Base-by-base conservation (phyloP, 129 eudicot species). In the Arctium lappa region DNA sequence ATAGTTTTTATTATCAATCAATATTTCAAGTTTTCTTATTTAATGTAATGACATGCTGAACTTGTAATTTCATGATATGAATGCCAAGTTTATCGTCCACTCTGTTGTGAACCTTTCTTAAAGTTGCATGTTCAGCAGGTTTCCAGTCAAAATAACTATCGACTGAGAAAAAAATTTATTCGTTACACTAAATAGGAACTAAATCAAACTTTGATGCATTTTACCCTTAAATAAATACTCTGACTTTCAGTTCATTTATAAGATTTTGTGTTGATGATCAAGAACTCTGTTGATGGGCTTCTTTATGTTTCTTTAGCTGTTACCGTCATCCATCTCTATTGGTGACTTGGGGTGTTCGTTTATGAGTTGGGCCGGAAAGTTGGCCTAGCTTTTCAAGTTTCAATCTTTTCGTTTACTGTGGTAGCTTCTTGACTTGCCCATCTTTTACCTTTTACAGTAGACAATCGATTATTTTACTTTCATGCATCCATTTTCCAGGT, bases 401-500 rank as follows among this genome's bases (percentile, higher is more conserved):
- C 70, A 18, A 63, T 22, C 70, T 63, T 63, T 63, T 63, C 32
- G 70, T 63, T 63, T 63, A 8, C 32, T 18, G 70, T 63, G 70
- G 70, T 63, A 63, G 70, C 1, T 63, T 63, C 32, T 27, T 6
- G 32, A 63, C 31, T 27, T 27, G 1, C 31, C 70, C 70, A 63
- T 63, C 70, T 63, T 63, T 63, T 63, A 8, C 36, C 13, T 74
- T 74, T 1, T 46, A 74, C 22, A 10, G 69, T 48, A 12, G 69
- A 50, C 66, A 13, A 56, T 56, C 65, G 65, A 56, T 56, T 56
- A 56, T 56, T 53, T 46, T 44, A 42, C 18, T 16, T 63, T 18
- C 22, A 31, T 33, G 60, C 39, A 44, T 81, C 53, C 34, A 1
- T 84, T 80, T 82, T 82, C 33, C 85, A 94, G 98, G 84, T 85